Percentiles rank a stretch among this genome's conserved stretches.
phyloP scores from a whole-genome alignment of 495 filamentous ascomycete genomes.

The Aspergillus heteromorphus region DNA sequence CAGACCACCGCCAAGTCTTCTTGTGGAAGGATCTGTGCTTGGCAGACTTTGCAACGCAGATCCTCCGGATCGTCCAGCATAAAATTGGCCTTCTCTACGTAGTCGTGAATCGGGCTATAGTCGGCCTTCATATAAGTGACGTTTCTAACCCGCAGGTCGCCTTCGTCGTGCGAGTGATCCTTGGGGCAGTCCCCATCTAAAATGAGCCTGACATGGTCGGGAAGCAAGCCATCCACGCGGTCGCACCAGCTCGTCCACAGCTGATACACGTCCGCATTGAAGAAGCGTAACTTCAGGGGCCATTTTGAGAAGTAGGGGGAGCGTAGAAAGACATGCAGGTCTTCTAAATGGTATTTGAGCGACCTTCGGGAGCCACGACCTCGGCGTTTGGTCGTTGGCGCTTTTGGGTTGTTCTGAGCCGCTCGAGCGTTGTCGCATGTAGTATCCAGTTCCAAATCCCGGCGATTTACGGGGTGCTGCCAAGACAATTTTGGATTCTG shows the following conservation, averaged over 20 bases:
- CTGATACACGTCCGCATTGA: conserved; percentile 59
- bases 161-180: background rate
- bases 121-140: conserved; percentile 59
- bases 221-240: conserved; percentile 41
- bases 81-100: conserved; percentile 65
- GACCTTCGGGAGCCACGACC: conserved; percentile 49
- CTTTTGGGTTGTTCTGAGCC: conserved; percentile 14
- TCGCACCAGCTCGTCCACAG: conserved; percentile 62
- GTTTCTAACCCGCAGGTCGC: conserved; percentile 15
- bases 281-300: conserved; percentile 83
- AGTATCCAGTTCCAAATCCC: background rate
- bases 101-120: conserved; percentile 58
- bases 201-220: conserved; percentile 46
- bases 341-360: conserved; percentile 59
- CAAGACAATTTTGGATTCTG: conserved; percentile 60
- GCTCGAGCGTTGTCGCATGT: conserved; percentile 39
- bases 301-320: conserved; percentile 70
- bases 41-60: conserved; percentile 61
- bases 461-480: conserved; percentile 63
- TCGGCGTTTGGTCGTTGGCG: background rate
- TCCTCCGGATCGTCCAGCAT: conserved; percentile 56
- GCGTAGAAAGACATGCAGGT: conserved; percentile 72
- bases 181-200: conserved; percentile 44
- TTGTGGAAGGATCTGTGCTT: conserved; percentile 37
- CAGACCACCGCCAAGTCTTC: conserved; percentile 63